phyloP scores from a whole-genome alignment of 1,139 yeast genomes.

The Candida mesenterica region DNA sequence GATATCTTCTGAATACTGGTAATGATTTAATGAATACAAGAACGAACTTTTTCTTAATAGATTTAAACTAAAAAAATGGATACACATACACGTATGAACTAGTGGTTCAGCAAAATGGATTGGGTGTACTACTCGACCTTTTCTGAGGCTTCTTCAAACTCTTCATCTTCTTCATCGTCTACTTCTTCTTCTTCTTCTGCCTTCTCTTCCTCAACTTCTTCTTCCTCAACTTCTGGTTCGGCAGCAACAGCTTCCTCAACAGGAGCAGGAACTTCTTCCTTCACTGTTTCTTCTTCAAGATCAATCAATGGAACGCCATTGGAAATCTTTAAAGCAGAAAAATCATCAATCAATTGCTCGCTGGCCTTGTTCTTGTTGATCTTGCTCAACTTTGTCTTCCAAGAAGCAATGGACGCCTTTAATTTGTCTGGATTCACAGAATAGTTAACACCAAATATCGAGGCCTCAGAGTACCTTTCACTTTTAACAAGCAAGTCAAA shows the following conservation, averaged over 20 bases:
- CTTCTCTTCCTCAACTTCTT: slow-evolving; percentile 14
- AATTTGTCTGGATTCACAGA: slow-evolving; percentile 49
- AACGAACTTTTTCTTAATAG: background rate
- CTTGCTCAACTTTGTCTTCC: slow-evolving; percentile 61
- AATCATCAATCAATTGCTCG: slow-evolving; percentile 51
- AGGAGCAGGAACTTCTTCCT: slow-evolving; percentile 11
- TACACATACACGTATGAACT: background rate
- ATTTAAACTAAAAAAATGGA: background rate
- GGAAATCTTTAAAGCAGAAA: slow-evolving; percentile 23
- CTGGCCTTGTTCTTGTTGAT: slow-evolving; percentile 60
- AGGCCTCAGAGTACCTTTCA: slow-evolving; percentile 80
- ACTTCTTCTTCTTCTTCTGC: slow-evolving; percentile 12
- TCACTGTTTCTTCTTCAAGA: slow-evolving; percentile 21
- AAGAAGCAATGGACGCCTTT: slow-evolving; percentile 49
- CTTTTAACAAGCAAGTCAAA: slow-evolving; percentile 65
- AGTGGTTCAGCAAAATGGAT: no score
- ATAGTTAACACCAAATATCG: slow-evolving; percentile 76
- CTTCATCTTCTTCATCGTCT: slow-evolving; percentile 13
- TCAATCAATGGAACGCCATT: slow-evolving; percentile 30
- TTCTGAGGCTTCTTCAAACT: slow-evolving; percentile 20
- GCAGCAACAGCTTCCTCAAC: slow-evolving; percentile 13
- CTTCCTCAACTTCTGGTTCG: slow-evolving; percentile 17
- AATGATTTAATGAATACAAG: background rate
- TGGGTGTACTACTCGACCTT: slow-evolving; percentile 1
- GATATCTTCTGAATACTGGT: slow-evolving; percentile 9